These are phyloP conservation scores for Dendrobium officinale DNA, from an alignment of 106 monocot genomes.

Conservation along the genomic window DNA sequence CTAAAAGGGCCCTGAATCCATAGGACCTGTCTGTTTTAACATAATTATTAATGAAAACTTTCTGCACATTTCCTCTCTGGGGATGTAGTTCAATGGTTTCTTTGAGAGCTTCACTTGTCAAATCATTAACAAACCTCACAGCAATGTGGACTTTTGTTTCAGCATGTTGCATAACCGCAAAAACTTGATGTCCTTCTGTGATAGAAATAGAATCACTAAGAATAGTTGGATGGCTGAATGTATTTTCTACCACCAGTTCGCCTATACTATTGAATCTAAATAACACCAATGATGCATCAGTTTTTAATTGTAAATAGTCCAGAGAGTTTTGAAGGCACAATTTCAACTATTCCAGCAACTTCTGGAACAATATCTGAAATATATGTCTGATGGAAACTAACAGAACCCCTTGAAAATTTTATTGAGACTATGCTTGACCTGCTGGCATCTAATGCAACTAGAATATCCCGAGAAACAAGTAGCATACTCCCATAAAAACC, in stretches of 20 bases:
- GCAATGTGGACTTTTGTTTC: slow-evolving; percentile 39
- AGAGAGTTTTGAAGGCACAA: slow-evolving; percentile 46
- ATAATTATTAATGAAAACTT: slow-evolving; percentile 95
- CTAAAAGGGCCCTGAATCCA: slow-evolving; percentile 88
- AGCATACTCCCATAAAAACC: slow-evolving; percentile 51
- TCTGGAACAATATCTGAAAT: slow-evolving; percentile 69
- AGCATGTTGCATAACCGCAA: slow-evolving; percentile 53
- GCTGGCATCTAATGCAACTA: slow-evolving; percentile 67
- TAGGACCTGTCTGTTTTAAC: slow-evolving; percentile 77
- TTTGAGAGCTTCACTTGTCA: slow-evolving; percentile 30
- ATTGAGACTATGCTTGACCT: slow-evolving; percentile 51
- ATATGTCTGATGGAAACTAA: slow-evolving; percentile 40
- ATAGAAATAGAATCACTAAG: slow-evolving; percentile 67
- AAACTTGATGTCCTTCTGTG: slow-evolving; percentile 58
- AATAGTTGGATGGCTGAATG: slow-evolving; percentile 31
- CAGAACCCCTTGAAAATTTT: slow-evolving; percentile 31
- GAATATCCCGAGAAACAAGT: slow-evolving; percentile 39
- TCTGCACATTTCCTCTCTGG: slow-evolving; percentile 56
- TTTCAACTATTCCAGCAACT: slow-evolving; percentile 35
- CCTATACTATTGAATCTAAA: slow-evolving; percentile 37
- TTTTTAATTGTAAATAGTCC: slow-evolving; percentile 58
- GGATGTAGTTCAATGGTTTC: slow-evolving; percentile 58
- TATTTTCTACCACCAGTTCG: slow-evolving; percentile 50
- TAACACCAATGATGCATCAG: slow-evolving; percentile 31
- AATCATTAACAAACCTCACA: slow-evolving; percentile 48